A percentile compares a stretch with the other conserved stretches of the same genome.
phyloP scores from a whole-genome alignment of 176 grass and related monocot species.

The Phyllostachys edulis region DNA sequence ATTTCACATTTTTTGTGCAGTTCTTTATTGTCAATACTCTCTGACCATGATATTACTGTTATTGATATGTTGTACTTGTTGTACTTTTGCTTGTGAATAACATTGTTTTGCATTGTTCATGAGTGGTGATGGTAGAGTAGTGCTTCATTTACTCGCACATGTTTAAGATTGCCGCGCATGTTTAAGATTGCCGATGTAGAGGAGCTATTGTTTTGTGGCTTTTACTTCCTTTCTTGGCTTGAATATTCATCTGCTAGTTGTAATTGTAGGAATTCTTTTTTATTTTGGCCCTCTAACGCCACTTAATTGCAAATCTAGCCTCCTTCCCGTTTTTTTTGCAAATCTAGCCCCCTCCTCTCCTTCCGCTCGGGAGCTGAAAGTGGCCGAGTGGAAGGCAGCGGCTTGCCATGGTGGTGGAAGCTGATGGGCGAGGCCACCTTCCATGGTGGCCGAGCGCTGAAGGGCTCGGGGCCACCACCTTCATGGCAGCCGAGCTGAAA shows the following conservation, averaged over 20 bases:
- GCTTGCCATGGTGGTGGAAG: no score
- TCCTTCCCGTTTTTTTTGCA: no score
- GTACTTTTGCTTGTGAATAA: neutral
- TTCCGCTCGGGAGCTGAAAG: no score
- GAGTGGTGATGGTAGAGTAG: neutral
- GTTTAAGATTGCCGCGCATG: neutral
- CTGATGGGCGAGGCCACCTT: no score
- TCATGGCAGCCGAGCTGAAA: no score
- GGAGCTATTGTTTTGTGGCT: neutral
- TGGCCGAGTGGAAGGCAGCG: no score
- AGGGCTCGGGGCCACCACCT: no score
- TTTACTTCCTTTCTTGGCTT: neutral
- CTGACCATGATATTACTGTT: neutral
- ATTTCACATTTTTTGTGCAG: neutral
- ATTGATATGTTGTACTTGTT: neutral
- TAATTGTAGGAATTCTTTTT: neutral
- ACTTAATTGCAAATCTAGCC: no score
- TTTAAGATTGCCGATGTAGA: neutral
- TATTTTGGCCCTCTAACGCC: no score
- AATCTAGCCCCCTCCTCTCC: no score
- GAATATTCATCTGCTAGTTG: neutral
- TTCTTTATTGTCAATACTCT: neutral
- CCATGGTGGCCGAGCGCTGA: no score
- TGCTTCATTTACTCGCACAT: neutral
- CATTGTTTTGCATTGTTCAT: conserved; percentile 24